Base-by-base conservation (phyloP, 2,329 filamentous ascomycete species). In the Xylariaceae sp. region DNA sequence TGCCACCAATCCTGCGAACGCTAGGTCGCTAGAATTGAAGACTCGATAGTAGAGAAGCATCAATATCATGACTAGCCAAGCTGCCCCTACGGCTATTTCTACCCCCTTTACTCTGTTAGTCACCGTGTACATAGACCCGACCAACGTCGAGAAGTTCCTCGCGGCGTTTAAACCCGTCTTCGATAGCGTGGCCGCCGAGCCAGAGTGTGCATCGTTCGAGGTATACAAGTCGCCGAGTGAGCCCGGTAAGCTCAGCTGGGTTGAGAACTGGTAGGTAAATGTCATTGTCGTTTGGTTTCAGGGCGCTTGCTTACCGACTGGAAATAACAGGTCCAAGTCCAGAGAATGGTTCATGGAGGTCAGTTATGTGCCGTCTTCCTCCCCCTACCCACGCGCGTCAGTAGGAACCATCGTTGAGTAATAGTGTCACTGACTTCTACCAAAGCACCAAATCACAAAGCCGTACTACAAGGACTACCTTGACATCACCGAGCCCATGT, bases 181-280 rank as follows among this genome's bases (percentile, higher is more conserved):
- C 54, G 72, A 78, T 41, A 62, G 61, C n/a, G 73, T 78, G 5
- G 63, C 70, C 7, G 71, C 69, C 2, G 77, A 80, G 64, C 73
- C 75, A 1, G 74, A 78, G 52, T 75, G 73, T 59, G 68, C 71
- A 1, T 79, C 76, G 65, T 79, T 80, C 60, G 72, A 79, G 59
- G 63, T 79, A 20, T 77, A 74, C 42, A 69, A 69, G 54, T 65
- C 64, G 53, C 61, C 64, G 0, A 69, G 73, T 18, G 68, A 74
- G 16, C 73, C 74, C 1, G 75, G 74, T 2, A 69, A 67, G 26
- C 53, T 77, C 7, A 69, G 65, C 4, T 77, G 73, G 73, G 70
- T 76, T 20, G 75, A 77, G 57, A 72, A 76, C 54, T 77, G 75
- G 76, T 73, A 53, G 12, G 1, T n/a, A 18, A 26, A 20, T 20